A percentile compares a stretch with the other conserved stretches of the same genome.
Evolutionary conservation across 1,284 basidiomycete genomes (phyloP).

Genomic region (Kwoniella shivajii): DNA sequence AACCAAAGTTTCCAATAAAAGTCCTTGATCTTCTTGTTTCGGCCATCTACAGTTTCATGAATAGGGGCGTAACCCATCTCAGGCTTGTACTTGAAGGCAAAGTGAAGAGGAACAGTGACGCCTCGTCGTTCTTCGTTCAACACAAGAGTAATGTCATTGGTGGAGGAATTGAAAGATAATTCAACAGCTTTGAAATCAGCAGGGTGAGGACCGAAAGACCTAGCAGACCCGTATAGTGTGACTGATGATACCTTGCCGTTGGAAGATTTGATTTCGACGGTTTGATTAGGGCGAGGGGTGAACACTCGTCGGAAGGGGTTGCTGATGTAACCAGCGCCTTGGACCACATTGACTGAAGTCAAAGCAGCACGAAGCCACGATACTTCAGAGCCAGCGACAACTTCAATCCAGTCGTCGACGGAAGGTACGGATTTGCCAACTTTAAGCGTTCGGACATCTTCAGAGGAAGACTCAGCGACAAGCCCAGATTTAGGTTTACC

Average conservation of each 20-base stretch:
- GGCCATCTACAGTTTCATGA: constrained; percentile 81
- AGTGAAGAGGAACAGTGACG: constrained; percentile 73
- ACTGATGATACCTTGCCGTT: constrained; percentile 59
- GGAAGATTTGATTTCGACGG: constrained; percentile 61
- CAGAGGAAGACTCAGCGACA: constrained; percentile 59
- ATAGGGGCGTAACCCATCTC: constrained; percentile 89
- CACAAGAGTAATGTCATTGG: constrained; percentile 68
- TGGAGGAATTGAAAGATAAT: constrained; percentile 63
- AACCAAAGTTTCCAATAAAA: constrained; percentile 98
- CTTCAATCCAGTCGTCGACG: constrained; percentile 75
- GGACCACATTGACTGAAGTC: constrained; percentile 78
- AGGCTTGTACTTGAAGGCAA: constrained; percentile 86
- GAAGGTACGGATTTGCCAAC: constrained; percentile 65
- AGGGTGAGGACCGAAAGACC: constrained; percentile 76
- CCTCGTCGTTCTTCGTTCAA: constrained; percentile 83
- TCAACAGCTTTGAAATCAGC: constrained; percentile 80
- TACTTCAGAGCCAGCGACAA: constrained; percentile 75
- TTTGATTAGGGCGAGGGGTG: constrained; percentile 76
- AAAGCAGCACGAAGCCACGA: constrained; percentile 87
- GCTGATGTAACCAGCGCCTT: constrained; percentile 78
- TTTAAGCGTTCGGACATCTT: constrained; percentile 62
- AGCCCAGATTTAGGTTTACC: constrained; percentile 54
- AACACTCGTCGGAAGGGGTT: constrained; percentile 89
- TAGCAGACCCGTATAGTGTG: constrained; percentile 72
- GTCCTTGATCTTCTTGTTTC: constrained; percentile 90